phyloP scores from a whole-genome alignment of 352 stramenopile species.

The Phytopythium boreale region DNA sequence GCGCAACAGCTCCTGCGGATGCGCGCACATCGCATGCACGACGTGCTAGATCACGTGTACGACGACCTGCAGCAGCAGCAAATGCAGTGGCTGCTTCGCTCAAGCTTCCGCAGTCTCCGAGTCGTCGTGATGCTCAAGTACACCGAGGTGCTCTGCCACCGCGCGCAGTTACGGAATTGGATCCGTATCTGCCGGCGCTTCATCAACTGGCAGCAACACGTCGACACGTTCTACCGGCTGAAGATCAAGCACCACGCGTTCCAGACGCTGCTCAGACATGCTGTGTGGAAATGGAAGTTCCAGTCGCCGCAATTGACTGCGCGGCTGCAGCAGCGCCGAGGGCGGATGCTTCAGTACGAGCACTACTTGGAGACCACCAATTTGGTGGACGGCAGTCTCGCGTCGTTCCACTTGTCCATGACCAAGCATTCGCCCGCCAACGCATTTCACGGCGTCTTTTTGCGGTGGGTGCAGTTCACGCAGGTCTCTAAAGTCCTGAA shows the following conservation, averaged over 20 bases:
- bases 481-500: constrained; percentile 29
- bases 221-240: constrained; percentile 28
- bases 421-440: constrained; percentile 49
- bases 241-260: constrained; percentile 48
- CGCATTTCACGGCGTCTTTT: constrained; percentile 38
- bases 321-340: constrained; percentile 30
- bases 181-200: constrained; percentile 53
- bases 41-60: constrained; percentile 60
- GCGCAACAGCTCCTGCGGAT: constrained; percentile 47
- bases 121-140: constrained; percentile 50
- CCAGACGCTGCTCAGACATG: constrained; percentile 37
- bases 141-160: constrained; percentile 35
- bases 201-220: constrained; percentile 46
- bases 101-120: constrained; percentile 54
- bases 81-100: constrained; percentile 35
- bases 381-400: constrained; percentile 28
- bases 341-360: constrained; percentile 41
- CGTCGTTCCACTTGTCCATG: constrained; percentile 26
- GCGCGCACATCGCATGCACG: constrained; percentile 48
- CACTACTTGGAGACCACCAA: constrained; percentile 21
- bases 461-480: constrained; percentile 57
- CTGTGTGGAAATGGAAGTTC: constrained; percentile 50
- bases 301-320: constrained; percentile 33
- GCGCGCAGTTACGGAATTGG: constrained; percentile 57
- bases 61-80: constrained; percentile 47